These are phyloP conservation scores for Boletus sp. DNA, from an alignment of 1,284 basidiomycete genomes.

Conservation along the genomic window DNA sequence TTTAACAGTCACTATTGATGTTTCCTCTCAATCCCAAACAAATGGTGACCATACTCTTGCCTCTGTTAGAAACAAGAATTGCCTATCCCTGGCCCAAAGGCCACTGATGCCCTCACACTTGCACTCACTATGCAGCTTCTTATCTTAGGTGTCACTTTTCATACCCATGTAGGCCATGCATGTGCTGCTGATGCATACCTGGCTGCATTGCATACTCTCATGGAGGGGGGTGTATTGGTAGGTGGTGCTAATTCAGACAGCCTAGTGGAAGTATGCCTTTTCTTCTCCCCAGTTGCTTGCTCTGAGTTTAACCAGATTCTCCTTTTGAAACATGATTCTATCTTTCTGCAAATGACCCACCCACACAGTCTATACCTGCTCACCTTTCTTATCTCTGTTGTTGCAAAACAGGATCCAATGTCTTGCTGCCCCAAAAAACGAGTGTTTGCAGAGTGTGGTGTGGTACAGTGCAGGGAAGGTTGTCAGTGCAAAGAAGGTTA, in stretches of 20 bases:
- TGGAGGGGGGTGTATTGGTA: conserved; percentile 60
- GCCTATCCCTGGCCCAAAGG: conserved; percentile 24
- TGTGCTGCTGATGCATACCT: conserved; percentile 51
- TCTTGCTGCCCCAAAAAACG: conserved; percentile 73
- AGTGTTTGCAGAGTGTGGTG: conserved; percentile 66
- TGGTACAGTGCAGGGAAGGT: conserved; percentile 42
- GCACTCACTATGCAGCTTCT: conserved; percentile 56
- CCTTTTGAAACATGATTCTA: conserved; percentile 43
- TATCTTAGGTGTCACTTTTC: conserved; percentile 59
- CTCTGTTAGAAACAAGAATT: conserved; percentile 7
- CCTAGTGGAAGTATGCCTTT: conserved; percentile 48
- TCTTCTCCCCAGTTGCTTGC: conserved; percentile 2
- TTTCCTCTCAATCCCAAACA: conserved; percentile 33
- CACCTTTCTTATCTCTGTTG: conserved; percentile 64
- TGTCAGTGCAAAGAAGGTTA: conserved; percentile 20
- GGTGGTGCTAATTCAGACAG: conserved; percentile 48
- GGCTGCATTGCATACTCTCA: conserved; percentile 58
- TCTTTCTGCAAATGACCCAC: conserved; percentile 64
- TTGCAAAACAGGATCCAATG: conserved; percentile 69
- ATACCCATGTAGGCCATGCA: conserved; percentile 57
- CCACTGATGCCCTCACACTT: conserved; percentile 42
- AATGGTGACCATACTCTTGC: conserved; percentile 3
- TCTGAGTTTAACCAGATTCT: conserved; percentile 38
- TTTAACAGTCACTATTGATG: too few relatives aligned
- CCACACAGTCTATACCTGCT: conserved; percentile 65